Evolutionary conservation across 805 yeast genomes (phyloP).

Genomic region (Candida suzukii): DNA sequence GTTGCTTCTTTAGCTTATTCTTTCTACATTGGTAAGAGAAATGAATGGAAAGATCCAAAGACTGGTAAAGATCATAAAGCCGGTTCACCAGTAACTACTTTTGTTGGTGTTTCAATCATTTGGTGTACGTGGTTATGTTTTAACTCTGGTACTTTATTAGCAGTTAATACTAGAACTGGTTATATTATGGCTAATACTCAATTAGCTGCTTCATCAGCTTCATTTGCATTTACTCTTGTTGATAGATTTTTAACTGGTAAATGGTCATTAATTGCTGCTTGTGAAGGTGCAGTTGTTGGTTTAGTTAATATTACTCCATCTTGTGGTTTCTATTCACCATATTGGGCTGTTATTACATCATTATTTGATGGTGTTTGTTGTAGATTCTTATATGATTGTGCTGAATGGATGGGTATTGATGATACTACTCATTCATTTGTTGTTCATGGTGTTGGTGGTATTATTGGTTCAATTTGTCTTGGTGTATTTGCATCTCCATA

Average conservation of each 20-base stretch:
- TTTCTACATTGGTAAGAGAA: constrained; percentile 34
- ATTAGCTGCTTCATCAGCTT: constrained; percentile 43
- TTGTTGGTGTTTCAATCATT: constrained; percentile 37
- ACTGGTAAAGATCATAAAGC: constrained; percentile 25
- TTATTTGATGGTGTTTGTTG: constrained; percentile 32
- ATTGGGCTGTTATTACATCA: constrained; percentile 38
- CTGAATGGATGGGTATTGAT: constrained; percentile 36
- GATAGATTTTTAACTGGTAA: constrained; percentile 35
- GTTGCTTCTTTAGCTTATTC: constrained; percentile 36
- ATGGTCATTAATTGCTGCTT: constrained; percentile 35
- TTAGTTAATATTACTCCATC: constrained; percentile 41
- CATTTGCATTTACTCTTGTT: constrained; percentile 33
- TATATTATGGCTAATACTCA: constrained; percentile 43
- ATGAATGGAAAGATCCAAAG: constrained; percentile 21
- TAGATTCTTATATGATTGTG: constrained; percentile 26
- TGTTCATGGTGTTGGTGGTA: constrained; percentile 44
- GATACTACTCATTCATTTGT: constrained; percentile 39
- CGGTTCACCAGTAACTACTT: constrained; percentile 29
- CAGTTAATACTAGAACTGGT: constrained; percentile 35
- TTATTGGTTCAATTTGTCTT: constrained; percentile 33
- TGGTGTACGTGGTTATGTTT: constrained; percentile 46
- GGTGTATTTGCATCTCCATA: constrained; percentile 40
- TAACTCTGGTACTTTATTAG: constrained; percentile 37
- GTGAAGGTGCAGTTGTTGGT: constrained; percentile 40
- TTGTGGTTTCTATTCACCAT: constrained; percentile 38